Conservation (phyloP, 371 early-diverging fungal species). For the Rhizoclosmatium hyalinum region DNA sequence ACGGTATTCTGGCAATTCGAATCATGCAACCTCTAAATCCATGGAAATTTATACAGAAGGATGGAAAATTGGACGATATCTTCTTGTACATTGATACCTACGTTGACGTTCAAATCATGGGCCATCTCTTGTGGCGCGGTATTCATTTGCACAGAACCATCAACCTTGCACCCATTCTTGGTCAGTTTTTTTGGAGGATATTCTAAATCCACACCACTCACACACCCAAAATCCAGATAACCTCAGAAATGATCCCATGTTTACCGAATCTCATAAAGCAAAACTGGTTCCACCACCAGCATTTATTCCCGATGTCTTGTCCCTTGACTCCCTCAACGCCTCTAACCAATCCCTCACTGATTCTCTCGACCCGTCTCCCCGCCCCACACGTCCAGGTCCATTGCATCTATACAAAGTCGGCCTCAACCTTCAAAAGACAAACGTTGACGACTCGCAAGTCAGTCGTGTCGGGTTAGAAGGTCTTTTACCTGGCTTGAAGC, state of each 20-base stretch:
- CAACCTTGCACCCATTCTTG: constrained; percentile 6
- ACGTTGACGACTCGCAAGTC: neutral
- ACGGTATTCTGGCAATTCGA: neutral
- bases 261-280: neutral
- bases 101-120: constrained; percentile 11
- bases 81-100: neutral
- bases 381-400: neutral
- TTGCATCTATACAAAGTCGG: constrained; percentile 10
- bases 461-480: neutral
- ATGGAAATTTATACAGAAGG: neutral
- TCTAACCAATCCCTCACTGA: neutral
- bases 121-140: constrained; percentile 11
- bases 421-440: neutral
- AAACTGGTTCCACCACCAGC: constrained; percentile 6
- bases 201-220: neutral
- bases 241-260: neutral
- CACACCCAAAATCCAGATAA: too few species aligned
- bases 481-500: constrained; percentile 2
- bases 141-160: neutral
- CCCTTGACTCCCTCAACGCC: neutral
- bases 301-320: neutral
- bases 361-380: neutral
- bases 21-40: neutral
- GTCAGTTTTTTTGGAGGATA: neutral
- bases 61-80: neutral